These are phyloP conservation scores for Nigrospora sphaerica DNA, from an alignment of 2,329 filamentous ascomycete species.

Conservation along the genomic window DNA sequence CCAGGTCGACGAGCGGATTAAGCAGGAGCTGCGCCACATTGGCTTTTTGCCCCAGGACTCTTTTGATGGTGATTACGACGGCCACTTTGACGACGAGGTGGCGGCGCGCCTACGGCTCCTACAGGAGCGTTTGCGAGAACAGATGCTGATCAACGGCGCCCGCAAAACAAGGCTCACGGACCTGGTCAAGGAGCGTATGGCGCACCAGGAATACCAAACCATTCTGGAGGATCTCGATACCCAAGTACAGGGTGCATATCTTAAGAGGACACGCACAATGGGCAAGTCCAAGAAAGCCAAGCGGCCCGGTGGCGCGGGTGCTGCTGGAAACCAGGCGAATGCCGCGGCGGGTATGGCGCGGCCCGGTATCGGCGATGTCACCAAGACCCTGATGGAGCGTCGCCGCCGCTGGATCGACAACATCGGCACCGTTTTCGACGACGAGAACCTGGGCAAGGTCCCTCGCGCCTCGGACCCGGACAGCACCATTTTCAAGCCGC, in stretches of 20 bases:
- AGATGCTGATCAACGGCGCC: conserved; percentile 82
- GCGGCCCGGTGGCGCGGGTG: conserved; percentile 66
- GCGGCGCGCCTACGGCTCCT: conserved; percentile 81
- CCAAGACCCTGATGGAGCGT: conserved; percentile 87
- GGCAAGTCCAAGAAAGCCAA: conserved; percentile 93
- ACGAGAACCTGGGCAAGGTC: conserved; percentile 67
- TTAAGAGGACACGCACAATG: conserved; percentile 90
- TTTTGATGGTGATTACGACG: conserved; percentile 70
- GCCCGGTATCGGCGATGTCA: conserved; percentile 84
- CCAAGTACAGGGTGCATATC: conserved; percentile 89
- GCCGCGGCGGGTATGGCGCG: conserved; percentile 55
- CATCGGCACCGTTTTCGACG: conserved; percentile 85
- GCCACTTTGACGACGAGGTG: conserved; percentile 89
- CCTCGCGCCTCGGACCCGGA: conserved; percentile 57
- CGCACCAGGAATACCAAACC: conserved; percentile 92
- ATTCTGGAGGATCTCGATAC: conserved; percentile 95
- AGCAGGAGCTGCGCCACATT: conserved; percentile 85
- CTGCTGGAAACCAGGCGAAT: conserved; percentile 59
- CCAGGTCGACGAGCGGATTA: conserved; percentile 82
- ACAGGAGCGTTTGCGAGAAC: conserved; percentile 73
- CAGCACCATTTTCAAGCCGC: conserved; percentile 66
- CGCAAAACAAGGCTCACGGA: conserved; percentile 83
- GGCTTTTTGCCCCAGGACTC: conserved; percentile 70
- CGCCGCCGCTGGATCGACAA: conserved; percentile 83
- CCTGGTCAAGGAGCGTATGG: conserved; percentile 85